Conservation (phyloP, 2,329 filamentous ascomycete species). For the Ophiostoma novo-ulmi region DNA sequence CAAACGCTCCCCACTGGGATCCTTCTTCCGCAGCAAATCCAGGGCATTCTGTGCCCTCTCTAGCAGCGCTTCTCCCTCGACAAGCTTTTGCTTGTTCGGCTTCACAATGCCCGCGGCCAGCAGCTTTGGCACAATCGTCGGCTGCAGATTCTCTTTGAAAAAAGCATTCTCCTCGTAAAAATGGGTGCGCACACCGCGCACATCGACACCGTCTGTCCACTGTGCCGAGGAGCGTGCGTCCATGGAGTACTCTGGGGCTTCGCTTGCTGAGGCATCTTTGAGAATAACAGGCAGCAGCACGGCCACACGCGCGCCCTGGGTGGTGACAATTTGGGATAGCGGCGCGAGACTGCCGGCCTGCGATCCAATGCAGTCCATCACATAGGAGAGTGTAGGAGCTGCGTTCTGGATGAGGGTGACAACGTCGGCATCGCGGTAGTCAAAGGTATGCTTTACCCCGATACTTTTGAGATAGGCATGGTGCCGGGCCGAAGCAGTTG, state of each 20-base stretch:
- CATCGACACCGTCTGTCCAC: background rate
- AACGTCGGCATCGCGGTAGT: background rate
- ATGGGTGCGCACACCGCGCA: background rate
- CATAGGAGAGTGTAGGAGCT: background rate
- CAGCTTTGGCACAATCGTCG: background rate
- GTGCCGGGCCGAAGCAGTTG: background rate
- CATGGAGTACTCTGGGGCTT: background rate
- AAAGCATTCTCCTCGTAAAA: background rate
- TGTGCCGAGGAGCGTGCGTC: background rate
- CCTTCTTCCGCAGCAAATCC: background rate
- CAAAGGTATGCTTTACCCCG: background rate
- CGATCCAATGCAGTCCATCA: background rate
- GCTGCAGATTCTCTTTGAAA: background rate
- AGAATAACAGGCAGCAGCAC: background rate
- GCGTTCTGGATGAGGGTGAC: background rate
- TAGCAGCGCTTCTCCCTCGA: background rate
- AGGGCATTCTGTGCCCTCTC: background rate
- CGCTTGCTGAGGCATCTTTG: background rate
- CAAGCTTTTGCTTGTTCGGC: background rate
- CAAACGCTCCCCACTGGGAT: background rate
- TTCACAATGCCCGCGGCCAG: background rate
- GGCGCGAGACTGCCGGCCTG: background rate
- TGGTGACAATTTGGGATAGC: background rate
- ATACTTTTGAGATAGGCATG: background rate
- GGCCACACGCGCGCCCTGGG: background rate